These are phyloP conservation scores for Cryptococcus sp. DNA, from an alignment of 1,284 basidiomycete species.

Conservation along the genomic window DNA sequence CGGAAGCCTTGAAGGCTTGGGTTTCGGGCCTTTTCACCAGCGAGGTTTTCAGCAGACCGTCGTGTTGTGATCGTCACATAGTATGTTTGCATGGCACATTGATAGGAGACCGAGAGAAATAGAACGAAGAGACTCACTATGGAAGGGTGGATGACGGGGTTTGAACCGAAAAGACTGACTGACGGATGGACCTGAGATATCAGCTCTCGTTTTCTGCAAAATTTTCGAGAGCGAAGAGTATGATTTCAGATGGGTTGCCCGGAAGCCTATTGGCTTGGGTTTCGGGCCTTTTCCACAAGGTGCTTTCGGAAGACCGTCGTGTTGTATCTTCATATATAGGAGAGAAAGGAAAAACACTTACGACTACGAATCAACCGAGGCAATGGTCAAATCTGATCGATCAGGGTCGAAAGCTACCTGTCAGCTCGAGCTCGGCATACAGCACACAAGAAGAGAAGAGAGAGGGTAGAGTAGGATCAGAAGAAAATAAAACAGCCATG, in stretches of 20 bases:
- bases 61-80: slow-evolving; percentile 47
- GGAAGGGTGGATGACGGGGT: background rate
- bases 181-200: no score
- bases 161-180: background rate
- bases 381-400: no score
- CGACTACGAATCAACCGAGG: no score
- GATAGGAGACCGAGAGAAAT: background rate
- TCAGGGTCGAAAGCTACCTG: background rate
- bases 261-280: slow-evolving; percentile 34
- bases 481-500: slow-evolving; percentile 47
- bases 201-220: no score
- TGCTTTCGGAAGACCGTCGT: slow-evolving; percentile 45
- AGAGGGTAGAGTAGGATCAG: slow-evolving; percentile 38
- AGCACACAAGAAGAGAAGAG: slow-evolving; percentile 1
- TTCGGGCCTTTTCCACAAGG: slow-evolving; percentile 42
- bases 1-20: slow-evolving; percentile 32
- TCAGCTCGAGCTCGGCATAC: slow-evolving; percentile 11
- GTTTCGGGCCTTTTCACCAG: slow-evolving; percentile 44
- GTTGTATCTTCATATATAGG: slow-evolving; percentile 45
- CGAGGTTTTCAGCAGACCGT: slow-evolving; percentile 42
- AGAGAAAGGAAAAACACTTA: background rate
- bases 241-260: slow-evolving; percentile 33
- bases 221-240: background rate
- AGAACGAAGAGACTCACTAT: slow-evolving; percentile 1
- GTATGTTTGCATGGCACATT: slow-evolving; percentile 7